Base-by-base conservation (phyloP, 495 filamentous ascomycete genomes). In the Trichoderma gamsii region DNA sequence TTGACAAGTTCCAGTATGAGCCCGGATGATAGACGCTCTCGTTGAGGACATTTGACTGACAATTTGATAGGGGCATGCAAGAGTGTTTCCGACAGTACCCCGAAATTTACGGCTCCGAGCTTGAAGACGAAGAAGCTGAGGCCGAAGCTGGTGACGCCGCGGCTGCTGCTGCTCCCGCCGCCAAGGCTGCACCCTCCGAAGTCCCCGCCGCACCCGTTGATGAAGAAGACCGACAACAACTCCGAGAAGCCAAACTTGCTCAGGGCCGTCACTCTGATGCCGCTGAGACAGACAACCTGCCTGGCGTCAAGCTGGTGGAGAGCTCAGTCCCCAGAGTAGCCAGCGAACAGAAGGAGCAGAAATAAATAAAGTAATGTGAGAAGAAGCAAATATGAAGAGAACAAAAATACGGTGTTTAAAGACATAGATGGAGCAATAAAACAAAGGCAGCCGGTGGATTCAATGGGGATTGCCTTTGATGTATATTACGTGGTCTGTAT, bases 1-100 rank as follows among this genome's bases (percentile, higher is more conserved):
- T 99, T 76, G 93, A 97, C 15, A 93, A 93, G 81, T 99, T 98
- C 85, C 94, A 95, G 93, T 94, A 82, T 66, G 87, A 82, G 16
- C 25, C 56, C 29, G 9, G 11, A 2, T 35, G 56, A 61, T 32
- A 61, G 2, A 18, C 12, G 13, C 2, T 25, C 6, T 43, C 9
- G n/a, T 66, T 4, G 38, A 4, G n/a, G 51, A 38, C 41, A n/a
- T 66, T 27, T 29, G 21, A 70, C 78, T 79, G 67, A 79, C 71
- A 56, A 23, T 11, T 46, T 61, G 13, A 69, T 72, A 95, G 91
- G 82, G 86, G 81, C 69, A 99, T 99, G 95, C 95, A 99, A 84
- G 88, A 94, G 74, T 99, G 95, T 81, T 99, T 99, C 85, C 84
- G 92, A 51, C 76, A 87, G 75, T 87, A 97, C 76, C 95, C 95